Percentiles rank a stretch among this genome's conserved stretches.
Conservation (phyloP, 2,329 filamentous ascomycete species). For the Aureobasidium namibiae region DNA sequence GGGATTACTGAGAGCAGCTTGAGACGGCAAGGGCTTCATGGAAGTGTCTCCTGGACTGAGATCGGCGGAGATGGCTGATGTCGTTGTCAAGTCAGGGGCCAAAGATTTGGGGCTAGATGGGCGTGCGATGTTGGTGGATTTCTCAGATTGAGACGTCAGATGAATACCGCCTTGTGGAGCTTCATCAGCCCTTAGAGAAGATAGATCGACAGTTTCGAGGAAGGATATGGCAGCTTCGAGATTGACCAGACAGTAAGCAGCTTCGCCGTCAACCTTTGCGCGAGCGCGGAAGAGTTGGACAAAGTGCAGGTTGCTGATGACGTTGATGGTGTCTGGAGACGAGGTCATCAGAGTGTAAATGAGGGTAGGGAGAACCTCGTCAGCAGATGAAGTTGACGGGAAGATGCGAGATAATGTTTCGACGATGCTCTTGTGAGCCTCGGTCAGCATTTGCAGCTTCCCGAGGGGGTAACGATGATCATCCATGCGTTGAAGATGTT, state of each 20-base stretch:
- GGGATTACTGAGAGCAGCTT: constrained; percentile 16
- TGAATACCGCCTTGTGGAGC: constrained; percentile 53
- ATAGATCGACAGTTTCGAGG: constrained; percentile 87
- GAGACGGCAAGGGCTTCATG: constrained; percentile 24
- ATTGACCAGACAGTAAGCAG: constrained; percentile 93
- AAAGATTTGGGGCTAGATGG: constrained; percentile 27
- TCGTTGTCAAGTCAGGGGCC: constrained; percentile 26
- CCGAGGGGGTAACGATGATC: constrained; percentile 80
- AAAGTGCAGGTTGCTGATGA: constrained; percentile 91
- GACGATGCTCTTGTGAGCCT: constrained; percentile 88
- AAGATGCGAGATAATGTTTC: constrained; percentile 65
- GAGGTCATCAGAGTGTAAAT: constrained; percentile 94
- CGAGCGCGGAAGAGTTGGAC: constrained; percentile 85
- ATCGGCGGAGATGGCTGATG: constrained; percentile 13
- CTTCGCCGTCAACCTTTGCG: constrained; percentile 81
- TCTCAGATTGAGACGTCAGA: constrained; percentile 17
- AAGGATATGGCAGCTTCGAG: constrained; percentile 92
- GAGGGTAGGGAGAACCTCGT: constrained; percentile 92
- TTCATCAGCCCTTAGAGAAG: constrained; percentile 77
- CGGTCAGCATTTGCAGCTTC: constrained; percentile 81
- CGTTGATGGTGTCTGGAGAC: constrained; percentile 73
- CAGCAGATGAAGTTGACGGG: constrained; percentile 74
- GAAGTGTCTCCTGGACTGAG: constrained; percentile 1
- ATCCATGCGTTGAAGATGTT: constrained; percentile 71
- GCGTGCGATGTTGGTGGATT: constrained; percentile 23